Percentiles rank a stretch among this genome's conserved stretches.
Evolutionary conservation across 2,329 filamentous ascomycete species (phyloP).

Genomic region (Magnaporthales sp.): DNA sequence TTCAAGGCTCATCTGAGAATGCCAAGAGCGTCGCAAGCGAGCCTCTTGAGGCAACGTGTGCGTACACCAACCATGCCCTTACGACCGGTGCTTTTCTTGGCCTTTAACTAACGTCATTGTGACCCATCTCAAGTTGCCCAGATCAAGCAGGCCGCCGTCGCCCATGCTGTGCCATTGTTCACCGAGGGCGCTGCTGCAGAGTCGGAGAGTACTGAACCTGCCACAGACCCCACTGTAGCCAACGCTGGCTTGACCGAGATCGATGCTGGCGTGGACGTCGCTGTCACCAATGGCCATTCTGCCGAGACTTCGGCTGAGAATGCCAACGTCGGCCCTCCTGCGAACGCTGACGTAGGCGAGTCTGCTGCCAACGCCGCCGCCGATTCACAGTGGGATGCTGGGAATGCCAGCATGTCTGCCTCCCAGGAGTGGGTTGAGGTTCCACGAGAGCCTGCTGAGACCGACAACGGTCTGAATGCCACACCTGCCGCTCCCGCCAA

Average conservation of each 20-base stretch:
- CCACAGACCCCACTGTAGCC: constrained; percentile 58
- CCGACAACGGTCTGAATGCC: constrained; percentile 55
- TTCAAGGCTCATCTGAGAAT: constrained; percentile 60
- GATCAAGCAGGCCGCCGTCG: constrained; percentile 45
- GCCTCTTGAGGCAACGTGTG: constrained; percentile 63
- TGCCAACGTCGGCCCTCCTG: constrained; percentile 25
- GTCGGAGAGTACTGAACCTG: constrained; percentile 20
- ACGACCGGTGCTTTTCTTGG: neutral
- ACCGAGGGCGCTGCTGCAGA: constrained; percentile 24
- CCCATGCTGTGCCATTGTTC: constrained; percentile 38
- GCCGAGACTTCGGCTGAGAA: constrained; percentile 18
- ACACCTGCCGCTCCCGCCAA: constrained; percentile 47
- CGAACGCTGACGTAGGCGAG: constrained; percentile 43
- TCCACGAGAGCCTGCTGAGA: constrained; percentile 62
- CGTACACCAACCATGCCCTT: constrained; percentile 7
- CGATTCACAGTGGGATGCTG: constrained; percentile 53
- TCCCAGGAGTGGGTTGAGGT: constrained; percentile 70
- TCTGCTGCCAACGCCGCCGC: constrained; percentile 51
- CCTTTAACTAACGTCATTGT: neutral
- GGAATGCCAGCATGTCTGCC: constrained; percentile 29
- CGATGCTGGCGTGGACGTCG: constrained; percentile 34
- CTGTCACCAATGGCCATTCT: constrained; percentile 32
- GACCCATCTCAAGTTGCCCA: constrained; percentile 36
- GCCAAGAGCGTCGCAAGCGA: constrained; percentile 58
- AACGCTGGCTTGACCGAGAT: constrained; percentile 63